Conservation (phyloP, 2,329 filamentous ascomycete genomes). For the Dothiorella sarmentorum region DNA sequence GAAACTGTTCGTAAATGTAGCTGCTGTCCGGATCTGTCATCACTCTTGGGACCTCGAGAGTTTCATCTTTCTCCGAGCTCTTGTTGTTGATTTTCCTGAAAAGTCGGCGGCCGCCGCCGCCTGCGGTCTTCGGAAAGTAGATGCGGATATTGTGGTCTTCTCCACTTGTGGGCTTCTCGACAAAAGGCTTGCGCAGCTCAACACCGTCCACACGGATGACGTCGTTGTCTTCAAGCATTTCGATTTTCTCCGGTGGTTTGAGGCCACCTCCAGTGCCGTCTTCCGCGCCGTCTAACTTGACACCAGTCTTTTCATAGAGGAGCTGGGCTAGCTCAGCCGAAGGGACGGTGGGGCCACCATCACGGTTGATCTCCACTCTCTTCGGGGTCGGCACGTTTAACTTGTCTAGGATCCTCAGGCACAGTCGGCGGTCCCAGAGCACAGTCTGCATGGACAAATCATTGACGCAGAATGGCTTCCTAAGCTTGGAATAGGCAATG, state of each 20-base stretch:
- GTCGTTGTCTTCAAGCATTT: constrained; percentile 87
- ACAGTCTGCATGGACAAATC: constrained; percentile 97
- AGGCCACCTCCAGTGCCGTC: constrained; percentile 62
- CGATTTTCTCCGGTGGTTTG: constrained; percentile 62
- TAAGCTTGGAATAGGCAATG: constrained; percentile 87
- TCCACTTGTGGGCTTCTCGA: constrained; percentile 96
- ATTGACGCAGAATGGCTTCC: constrained; percentile 96
- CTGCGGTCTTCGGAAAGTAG: constrained; percentile 84
- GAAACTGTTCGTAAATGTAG: constrained; percentile 96
- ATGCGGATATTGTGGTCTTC: constrained; percentile 99
- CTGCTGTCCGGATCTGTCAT: constrained; percentile 78
- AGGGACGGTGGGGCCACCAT: constrained; percentile 79
- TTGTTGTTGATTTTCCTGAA: constrained; percentile 99
- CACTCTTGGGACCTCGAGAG: constrained; percentile 71
- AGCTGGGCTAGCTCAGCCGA: constrained; percentile 77
- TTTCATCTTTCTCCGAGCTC: constrained; percentile 87
- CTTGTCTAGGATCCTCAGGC: constrained; percentile 80
- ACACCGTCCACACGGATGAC: constrained; percentile 82
- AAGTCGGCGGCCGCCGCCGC: constrained; percentile 84
- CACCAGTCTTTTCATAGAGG: constrained; percentile 74
- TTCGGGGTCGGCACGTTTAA: constrained; percentile 86
- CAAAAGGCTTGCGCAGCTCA: constrained; percentile 84
- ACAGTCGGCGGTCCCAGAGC: constrained; percentile 90
- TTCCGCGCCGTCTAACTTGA: constrained; percentile 67
- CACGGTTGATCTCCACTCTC: constrained; percentile 84